Percentiles rank a stretch among this genome's conserved stretches.
Conservation (phyloP, 805 yeast genomes). For the Candida odintsovae region DNA sequence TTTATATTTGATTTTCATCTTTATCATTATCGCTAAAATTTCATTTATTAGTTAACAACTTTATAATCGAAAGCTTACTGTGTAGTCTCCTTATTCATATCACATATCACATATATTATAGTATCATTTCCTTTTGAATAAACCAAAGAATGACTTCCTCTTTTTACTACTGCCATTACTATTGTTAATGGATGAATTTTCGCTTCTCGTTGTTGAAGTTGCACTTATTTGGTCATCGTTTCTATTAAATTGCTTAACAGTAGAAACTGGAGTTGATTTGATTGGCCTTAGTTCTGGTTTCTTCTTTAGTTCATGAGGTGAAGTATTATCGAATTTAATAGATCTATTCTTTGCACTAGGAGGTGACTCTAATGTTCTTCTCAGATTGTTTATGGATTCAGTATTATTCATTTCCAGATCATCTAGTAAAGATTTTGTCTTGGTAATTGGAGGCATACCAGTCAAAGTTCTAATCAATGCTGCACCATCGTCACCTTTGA, state of each 20-base stretch:
- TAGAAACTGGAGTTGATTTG: not conserved
- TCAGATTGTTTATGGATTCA: not conserved
- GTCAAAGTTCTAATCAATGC: constrained; percentile 35
- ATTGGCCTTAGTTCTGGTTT: not conserved
- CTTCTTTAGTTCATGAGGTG: not conserved
- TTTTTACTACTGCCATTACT: not conserved
- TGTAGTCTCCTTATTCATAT: too few relatives aligned
- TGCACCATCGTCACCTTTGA: constrained; percentile 28
- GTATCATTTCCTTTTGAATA: not conserved
- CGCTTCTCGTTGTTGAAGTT: not conserved
- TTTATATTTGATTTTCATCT: too few relatives aligned
- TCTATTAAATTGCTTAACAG: not conserved
- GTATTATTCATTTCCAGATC: constrained; percentile 8
- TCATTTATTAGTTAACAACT: too few relatives aligned
- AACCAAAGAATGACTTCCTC: not conserved
- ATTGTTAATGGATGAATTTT: not conserved
- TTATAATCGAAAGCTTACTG: too few relatives aligned
- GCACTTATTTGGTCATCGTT: not conserved
- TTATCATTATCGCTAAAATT: too few relatives aligned
- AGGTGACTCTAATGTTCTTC: not conserved
- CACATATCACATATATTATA: too few relatives aligned
- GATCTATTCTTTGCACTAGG: not conserved
- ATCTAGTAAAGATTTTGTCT: constrained; percentile 23
- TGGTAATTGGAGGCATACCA: constrained; percentile 25
- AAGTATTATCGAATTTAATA: not conserved